phyloP scores from a whole-genome alignment of 345 rosid species.

The Tarenaya hassleriana region DNA sequence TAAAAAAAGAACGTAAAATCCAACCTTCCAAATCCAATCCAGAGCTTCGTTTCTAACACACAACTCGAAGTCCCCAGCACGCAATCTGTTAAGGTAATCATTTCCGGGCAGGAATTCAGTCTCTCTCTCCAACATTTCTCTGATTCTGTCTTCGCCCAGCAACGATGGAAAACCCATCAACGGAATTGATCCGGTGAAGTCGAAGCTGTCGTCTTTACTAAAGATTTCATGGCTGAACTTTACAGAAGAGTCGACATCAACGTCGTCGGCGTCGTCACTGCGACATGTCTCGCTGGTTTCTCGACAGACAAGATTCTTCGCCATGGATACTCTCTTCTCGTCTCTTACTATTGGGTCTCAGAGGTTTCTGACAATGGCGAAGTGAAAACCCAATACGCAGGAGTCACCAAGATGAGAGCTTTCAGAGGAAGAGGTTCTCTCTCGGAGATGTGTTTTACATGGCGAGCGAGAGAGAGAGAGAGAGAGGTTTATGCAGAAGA shows the following conservation, averaged over 20 bases:
- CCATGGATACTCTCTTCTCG: conserved; percentile 20
- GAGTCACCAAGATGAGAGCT: conserved; percentile 17
- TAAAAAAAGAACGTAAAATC: background rate
- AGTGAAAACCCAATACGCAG: background rate
- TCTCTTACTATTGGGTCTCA: no score
- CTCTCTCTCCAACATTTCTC: conserved; percentile 44
- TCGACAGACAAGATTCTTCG: conserved; percentile 40
- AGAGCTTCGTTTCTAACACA: conserved; percentile 44
- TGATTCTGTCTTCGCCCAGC: conserved; percentile 30
- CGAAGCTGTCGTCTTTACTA: conserved; percentile 18
- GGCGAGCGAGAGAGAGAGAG: conserved; percentile 9
- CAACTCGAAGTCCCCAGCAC: conserved; percentile 39
- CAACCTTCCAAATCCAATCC: conserved; percentile 56
- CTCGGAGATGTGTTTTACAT: conserved; percentile 6
- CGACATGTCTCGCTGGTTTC: conserved; percentile 35
- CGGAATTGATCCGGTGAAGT: conserved; percentile 22
- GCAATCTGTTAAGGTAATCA: conserved; percentile 46
- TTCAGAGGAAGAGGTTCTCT: conserved; percentile 12
- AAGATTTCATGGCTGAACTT: background rate
- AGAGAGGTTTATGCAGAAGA: background rate
- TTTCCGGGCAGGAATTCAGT: conserved; percentile 32
- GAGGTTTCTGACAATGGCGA: background rate
- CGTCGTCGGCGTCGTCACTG: conserved; percentile 5
- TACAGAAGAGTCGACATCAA: background rate
- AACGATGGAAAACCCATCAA: conserved; percentile 27